A percentile compares a stretch with the other conserved stretches of the same genome.
These are phyloP conservation scores for Tilletia caries DNA, from an alignment of 1,284 basidiomycete species.

Conservation along the genomic window DNA sequence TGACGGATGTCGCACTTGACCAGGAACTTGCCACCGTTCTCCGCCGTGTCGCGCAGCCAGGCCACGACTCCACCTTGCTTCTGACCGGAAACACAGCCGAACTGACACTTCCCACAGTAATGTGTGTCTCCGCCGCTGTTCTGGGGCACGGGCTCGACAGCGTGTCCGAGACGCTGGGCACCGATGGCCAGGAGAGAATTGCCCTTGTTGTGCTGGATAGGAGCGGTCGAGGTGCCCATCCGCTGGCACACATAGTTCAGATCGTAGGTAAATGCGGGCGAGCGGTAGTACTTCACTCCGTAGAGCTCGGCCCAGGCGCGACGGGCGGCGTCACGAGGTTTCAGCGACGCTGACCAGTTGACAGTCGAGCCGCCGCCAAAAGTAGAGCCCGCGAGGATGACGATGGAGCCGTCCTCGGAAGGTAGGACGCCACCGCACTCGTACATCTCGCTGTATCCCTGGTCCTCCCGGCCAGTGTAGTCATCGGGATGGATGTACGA, in stretches of 20 bases:
- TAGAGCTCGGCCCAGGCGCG: conserved; percentile 55
- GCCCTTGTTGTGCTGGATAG: conserved; percentile 54
- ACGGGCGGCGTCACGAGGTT: conserved; percentile 54
- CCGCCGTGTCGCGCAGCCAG: conserved; percentile 55
- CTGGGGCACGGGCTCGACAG: conserved; percentile 53
- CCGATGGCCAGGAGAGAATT: conserved; percentile 53
- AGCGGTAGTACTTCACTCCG: conserved; percentile 54
- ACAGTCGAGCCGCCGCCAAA: conserved; percentile 58
- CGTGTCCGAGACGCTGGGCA: conserved; percentile 51
- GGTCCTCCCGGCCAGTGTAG: conserved; percentile 49
- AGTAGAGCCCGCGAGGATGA: conserved; percentile 55
- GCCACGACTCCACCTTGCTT: conserved; percentile 53
- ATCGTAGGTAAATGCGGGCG: conserved; percentile 51
- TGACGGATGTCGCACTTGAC: conserved; percentile 53
- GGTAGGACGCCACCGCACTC: conserved; percentile 55
- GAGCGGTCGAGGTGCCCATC: conserved; percentile 54
- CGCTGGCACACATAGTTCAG: conserved; percentile 53
- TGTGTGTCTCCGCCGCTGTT: conserved; percentile 55
- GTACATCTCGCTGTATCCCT: conserved; percentile 54
- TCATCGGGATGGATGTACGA: conserved; percentile 52
- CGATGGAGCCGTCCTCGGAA: conserved; percentile 54
- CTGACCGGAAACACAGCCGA: conserved; percentile 54
- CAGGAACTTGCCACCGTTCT: conserved; percentile 53
- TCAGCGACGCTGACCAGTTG: conserved; percentile 58
- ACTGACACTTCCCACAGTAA: conserved; percentile 55